phyloP scores from a whole-genome alignment of 2,329 filamentous ascomycete genomes.

The Endoconidiophora laricicola region DNA sequence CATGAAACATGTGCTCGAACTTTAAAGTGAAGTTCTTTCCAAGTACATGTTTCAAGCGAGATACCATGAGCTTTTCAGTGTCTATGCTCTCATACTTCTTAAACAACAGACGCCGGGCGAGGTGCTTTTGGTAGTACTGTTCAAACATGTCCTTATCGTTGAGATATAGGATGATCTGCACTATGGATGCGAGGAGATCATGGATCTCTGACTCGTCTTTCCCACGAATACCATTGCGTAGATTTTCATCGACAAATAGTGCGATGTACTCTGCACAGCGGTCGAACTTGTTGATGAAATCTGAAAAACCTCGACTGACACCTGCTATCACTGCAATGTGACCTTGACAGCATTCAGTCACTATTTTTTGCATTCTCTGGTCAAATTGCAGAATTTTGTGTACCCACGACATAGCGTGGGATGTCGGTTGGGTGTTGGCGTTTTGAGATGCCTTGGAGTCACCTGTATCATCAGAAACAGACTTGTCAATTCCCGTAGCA shows the following conservation, averaged over 20 bases:
- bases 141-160: conserved; percentile 91
- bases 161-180: conserved; percentile 72
- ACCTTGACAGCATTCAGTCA: conserved; percentile 51
- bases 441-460: no score
- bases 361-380: conserved; percentile 74
- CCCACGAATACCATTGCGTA: conserved; percentile 84
- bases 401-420: conserved; percentile 85
- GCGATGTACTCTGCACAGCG: conserved; percentile 86
- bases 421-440: conserved; percentile 38
- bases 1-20: conserved; percentile 95
- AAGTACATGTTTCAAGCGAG: conserved; percentile 90
- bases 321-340: conserved; percentile 68
- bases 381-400: conserved; percentile 77
- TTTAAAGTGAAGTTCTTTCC: conserved; percentile 88
- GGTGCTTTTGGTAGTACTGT: conserved; percentile 93
- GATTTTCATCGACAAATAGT: conserved; percentile 88
- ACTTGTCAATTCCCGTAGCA: conserved; percentile 18
- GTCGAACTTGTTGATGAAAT: conserved; percentile 83
- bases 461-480: no score
- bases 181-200: conserved; percentile 69
- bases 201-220: conserved; percentile 85
- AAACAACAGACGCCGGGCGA: conserved; percentile 73
- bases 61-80: conserved; percentile 88
- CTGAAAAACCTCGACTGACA: conserved; percentile 70
- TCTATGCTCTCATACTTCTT: conserved; percentile 82